Evolutionary conservation across 1,284 basidiomycete species (phyloP), one percentile per base, ranked within the genome.

Genomic region (Ceratobasidium sp.): DNA sequence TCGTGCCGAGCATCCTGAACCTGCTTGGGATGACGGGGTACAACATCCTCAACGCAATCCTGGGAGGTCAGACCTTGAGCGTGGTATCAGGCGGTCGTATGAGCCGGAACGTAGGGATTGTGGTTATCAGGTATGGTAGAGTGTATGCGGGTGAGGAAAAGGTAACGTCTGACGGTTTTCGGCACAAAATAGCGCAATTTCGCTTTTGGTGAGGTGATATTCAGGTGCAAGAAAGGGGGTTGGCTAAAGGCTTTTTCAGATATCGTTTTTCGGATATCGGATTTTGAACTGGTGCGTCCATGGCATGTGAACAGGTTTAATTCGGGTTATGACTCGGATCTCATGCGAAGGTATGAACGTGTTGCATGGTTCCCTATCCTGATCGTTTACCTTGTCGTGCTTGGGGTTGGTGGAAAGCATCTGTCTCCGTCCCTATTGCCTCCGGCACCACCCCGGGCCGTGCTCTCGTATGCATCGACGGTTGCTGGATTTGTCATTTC

Each of bases 361-460:
- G 76, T 90, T 4, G 83, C 90, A 3, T 95, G 92, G 90, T 82
- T 92, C 25, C 93, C 93, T 0, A 86, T 95, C 38, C 78, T 95
- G 33, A 82, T 96, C 54, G 85, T 89, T 38, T 94, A 89, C 80
- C 78, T 94, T 66, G 87, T 94, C 72, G 87, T 90, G 11, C 82
- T 91, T 44, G 92, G 91, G 0, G 81, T 93, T 16, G 88, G 91
- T 1, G 88, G 87, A 1, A 90, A 91, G 77, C 82, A 91, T 76
- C 81, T 91, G 12, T 36, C 75, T 2, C 16, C 21, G 5, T 11
- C 33, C 18, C 54, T 7, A 16, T 3, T 21, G 1, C 81, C 79
- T 48, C 87, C 88, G 6, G 11, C 86, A 87, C 1, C 85, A 86
- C 5, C 85, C 86, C 0, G 74, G 80, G 1, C 76, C 81, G 80